Base-by-base conservation (phyloP, 768 basidiomycete genomes). In the Gymnopilus junonius region DNA sequence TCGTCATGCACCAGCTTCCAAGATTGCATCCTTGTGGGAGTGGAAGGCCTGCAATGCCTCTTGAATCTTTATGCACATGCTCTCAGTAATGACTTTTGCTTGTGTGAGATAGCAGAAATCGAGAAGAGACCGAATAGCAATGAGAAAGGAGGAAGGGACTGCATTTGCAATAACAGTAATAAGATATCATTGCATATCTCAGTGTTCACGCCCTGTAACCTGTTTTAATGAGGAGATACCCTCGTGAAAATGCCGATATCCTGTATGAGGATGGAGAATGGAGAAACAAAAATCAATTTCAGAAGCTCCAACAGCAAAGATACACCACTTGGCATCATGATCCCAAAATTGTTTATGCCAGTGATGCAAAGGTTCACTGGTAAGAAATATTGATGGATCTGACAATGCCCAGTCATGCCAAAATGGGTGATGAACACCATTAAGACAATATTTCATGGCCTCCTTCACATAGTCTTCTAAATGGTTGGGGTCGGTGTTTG, bases 181-280 rank as follows among this genome's bases (percentile, higher is more conserved):
- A 3, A 82, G 65, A 23, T 74, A 75, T 4, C 70, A 58, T 58
- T 82, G 73, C 4, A 83, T 62, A 29, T 83, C 73, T 0, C 72
- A 62, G 54, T 81, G 77, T 27, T 81, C 78, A 1, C 71, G 56
- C 1, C 80, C 79, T 7, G 82, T 81, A 23, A 79, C 76, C 59
- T 82, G 80, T 29, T 81, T 80, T 29, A 82, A 40, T 8, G 70
- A 67, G 6, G 74, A 79, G 7, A 82, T 75, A 0, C 82, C 78
- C 21, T 75, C 70, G 8, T 67, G 61, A 55, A 82, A 83, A 27
- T 81, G 79, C n/a, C 73, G 63, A 54, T 73, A 75, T 12, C 77
- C 77, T 14, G 71, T 70, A 34, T 67, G 70, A 14, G 74, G 70
- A 23, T 80, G 79, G 10, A 83, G 67, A n/a, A 79, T 50, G 0